Evolutionary conservation across 495 filamentous ascomycete species (phyloP), one percentile per base, ranked within the genome.

Genomic region (Penicillium samsonianum): DNA sequence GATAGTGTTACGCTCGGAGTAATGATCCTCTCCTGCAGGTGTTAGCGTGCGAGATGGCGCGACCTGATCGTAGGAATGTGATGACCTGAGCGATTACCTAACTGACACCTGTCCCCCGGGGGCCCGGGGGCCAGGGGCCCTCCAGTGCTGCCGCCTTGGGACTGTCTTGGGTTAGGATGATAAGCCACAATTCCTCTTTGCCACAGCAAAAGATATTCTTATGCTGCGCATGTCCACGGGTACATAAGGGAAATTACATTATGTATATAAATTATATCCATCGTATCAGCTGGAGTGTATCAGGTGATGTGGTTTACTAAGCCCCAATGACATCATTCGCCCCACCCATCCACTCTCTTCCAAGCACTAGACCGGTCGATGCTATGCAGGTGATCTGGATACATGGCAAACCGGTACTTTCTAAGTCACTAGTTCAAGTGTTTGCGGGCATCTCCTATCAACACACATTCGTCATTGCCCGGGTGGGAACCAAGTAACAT

Each of bases 11-110:
- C 53, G 19, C 16, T 55, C 59, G 59, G 62, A 57, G 64, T 64
- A 65, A 65, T 51, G 65, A 67, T 67, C 62, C 65, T 44, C 61
- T 57, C 43, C 31, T 56, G 59, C 47, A 46, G 31, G 63, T 28
- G 23, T 54, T 67, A 67, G 64, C 55, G 58, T 28, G 55, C 48
- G 43, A 59, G 52, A 52, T 60, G 60, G 55, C 46, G 63, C 63
- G 57, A 60, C 63, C 65, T 62, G 62, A 62, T 67, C 62, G 57
- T 57, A 55, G 20, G 25, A 19, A 52, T 45, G 31, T 22, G 17
- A n/a, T 31, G 50, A 53, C 25, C 33, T 38, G 49, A 38, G 28
- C 30, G 22, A 51, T 51, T 51, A 51, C 49, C 49, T 40, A 51
- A 51, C 31, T 22, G 19, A 25, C 48, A 17, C 35, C 6, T 38